Base-by-base conservation (phyloP, 345 rosid species). In the Boechera retrofracta region DNA sequence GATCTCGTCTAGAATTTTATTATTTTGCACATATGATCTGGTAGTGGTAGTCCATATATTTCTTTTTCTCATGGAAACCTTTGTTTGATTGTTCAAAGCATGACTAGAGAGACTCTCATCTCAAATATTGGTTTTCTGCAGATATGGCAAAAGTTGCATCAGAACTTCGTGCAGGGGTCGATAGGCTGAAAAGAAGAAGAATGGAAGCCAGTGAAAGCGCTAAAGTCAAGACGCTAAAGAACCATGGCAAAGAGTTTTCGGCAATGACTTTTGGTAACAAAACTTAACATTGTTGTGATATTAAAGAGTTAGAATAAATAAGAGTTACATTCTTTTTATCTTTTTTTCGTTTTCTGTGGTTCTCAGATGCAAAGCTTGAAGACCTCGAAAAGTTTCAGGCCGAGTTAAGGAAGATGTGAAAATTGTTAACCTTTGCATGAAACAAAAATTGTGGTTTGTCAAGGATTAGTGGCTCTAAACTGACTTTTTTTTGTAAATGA, bases 71-170 rank as follows among this genome's bases (percentile, higher is more conserved):
- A 59, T 3, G 9, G 12, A 61, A 24, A 72, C 48, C 18, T 28
- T 36, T 28, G 18, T 66, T 64, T 52, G 28, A 52, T 60, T 67
- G 60, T 67, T 64, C 33, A 29, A 64, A 47, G 45, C 31, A 13
- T 65, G 60, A 47, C 6, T 48, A 11, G 24, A 31, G 76, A 45
- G 33, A 7, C 28, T 64, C 44, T 21, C 5, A 24, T 48, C 38
- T 49, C 53, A 67, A 48, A 45, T 54, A 12, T 44, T 7, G 57
- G 28, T 69, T 67, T 81, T 64, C 56, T 78, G 64, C 85, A 92
- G 98, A 89, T 77, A 79, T 92, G 93, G 57, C 79, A 57, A 82
- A 69, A 78, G 56, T 84, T 13, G 92, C 84, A 59, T 80, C 89
- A 16, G 89, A 91, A 29, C 91, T 91, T 63, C 86, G 83, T 62